Conservation (phyloP, 805 yeast genomes). For the Wickerhamomyces bovis region DNA sequence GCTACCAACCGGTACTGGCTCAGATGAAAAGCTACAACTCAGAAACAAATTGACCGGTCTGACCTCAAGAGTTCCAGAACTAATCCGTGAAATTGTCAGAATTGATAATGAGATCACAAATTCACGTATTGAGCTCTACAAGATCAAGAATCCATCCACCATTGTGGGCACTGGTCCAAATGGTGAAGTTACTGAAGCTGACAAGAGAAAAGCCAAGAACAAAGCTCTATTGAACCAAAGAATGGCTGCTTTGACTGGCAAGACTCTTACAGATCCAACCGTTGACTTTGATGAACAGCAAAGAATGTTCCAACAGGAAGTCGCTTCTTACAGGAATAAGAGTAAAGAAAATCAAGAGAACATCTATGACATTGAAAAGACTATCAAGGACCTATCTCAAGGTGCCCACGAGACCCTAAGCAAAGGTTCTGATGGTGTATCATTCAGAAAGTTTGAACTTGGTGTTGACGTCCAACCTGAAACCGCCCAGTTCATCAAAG, state of each 20-base stretch:
- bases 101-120: constrained; percentile 64
- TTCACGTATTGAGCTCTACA: constrained; percentile 59
- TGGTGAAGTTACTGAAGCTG: constrained; percentile 81
- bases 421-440: constrained; percentile 35
- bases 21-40: constrained; percentile 37
- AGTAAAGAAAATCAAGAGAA: constrained; percentile 50
- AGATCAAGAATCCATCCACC: constrained; percentile 61
- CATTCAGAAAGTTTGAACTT: constrained; percentile 69
- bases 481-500: constrained; percentile 56
- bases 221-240: constrained; percentile 75
- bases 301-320: constrained; percentile 40
- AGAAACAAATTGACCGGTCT: constrained; percentile 52
- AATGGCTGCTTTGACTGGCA: constrained; percentile 92
- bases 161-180: constrained; percentile 81
- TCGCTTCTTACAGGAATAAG: constrained; percentile 45
- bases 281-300: constrained; percentile 31
- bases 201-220: constrained; percentile 71
- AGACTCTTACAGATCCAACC: constrained; percentile 39
- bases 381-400: constrained; percentile 54
- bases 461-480: constrained; percentile 73
- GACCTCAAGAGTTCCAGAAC: constrained; percentile 65
- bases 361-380: constrained; percentile 64
- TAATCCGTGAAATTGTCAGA: constrained; percentile 55
- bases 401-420: constrained; percentile 31
- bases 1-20: constrained; percentile 32